Evolutionary conservation across 1,284 basidiomycete species (phyloP), one percentile per base, ranked within the genome.

Genomic region (Malassezia globosa): DNA sequence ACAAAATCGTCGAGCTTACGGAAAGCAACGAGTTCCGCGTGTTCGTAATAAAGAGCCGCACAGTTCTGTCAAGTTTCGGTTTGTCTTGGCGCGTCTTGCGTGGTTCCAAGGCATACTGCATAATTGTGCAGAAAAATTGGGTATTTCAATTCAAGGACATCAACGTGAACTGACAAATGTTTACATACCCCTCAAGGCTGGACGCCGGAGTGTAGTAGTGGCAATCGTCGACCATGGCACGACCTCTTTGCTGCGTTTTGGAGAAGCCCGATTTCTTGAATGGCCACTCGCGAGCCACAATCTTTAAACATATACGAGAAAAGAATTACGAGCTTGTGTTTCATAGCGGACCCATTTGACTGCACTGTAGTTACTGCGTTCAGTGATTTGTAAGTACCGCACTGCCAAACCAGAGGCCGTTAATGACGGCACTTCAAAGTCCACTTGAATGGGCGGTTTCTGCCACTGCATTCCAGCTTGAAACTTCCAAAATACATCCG

Each of bases 371-470:
- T 82, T 86, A 71, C 78, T 82, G 78, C 89, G 94, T 76, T 97
- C 94, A 64, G 94, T 95, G 21, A 99, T 90, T 73, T 96, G 97
- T 66, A 99, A 74, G 78, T 95, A 99, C 39, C 92, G 81, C 14
- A 99, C 94, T 44, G 94, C 82, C 61, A 99, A 73, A 0, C 94
- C 94, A 7, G 89, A 95, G 5, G 90, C 80, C 0, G 92, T 96
- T 74, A 95, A 89, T 92, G 97, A 97, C 63, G 97, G 78, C 49
- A 99, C 92, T 75, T 89, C 82, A 74, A 99, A 97, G 73, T 97
- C 90, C 53, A 97, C 81, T 63, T 94, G 87, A 65, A 97, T 96
- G 5, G 94, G 94, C 8, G 94, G 92, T 41, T 92, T 78, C 8
- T 87, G 87, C 94, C 94, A 97, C 2, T 89, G 82, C 78, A 95